These are phyloP conservation scores for Chaetomiaceae sp. DNA, from an alignment of 2,329 filamentous ascomycete genomes.

Conservation along the genomic window DNA sequence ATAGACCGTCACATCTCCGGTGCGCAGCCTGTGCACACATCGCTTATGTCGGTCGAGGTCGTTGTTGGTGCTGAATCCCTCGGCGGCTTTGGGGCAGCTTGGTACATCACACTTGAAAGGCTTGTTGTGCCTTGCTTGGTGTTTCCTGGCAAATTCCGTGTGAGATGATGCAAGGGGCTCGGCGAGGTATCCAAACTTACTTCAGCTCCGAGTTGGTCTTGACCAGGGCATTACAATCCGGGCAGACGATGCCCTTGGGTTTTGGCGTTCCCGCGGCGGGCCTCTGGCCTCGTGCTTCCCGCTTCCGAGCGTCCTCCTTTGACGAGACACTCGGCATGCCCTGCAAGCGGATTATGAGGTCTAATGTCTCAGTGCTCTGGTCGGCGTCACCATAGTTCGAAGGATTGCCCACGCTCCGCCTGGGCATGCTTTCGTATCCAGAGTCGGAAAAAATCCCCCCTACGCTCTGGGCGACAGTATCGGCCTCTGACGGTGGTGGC, in stretches of 20 bases:
- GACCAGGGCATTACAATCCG: constrained; percentile 37
- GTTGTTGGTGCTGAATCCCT: constrained; percentile 75
- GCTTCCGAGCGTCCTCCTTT: background rate
- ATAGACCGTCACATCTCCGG: constrained; percentile 48
- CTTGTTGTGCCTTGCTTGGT: constrained; percentile 65
- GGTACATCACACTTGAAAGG: constrained; percentile 57
- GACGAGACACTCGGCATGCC: constrained; percentile 1
- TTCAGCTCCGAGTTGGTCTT: constrained; percentile 54
- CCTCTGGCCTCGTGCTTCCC: constrained; percentile 12
- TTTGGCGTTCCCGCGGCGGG: constrained; percentile 2
- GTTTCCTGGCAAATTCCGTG: constrained; percentile 61
- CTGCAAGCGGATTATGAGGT: constrained; percentile 32
- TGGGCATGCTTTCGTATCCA: constrained; percentile 31
- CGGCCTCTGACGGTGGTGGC: constrained; percentile 15
- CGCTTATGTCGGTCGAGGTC: constrained; percentile 76
- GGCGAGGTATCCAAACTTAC: constrained; percentile 35
- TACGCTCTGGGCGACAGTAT: constrained; percentile 12
- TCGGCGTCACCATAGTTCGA: constrained; percentile 44
- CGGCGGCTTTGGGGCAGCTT: constrained; percentile 49
- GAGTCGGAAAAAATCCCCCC: constrained; percentile 27
- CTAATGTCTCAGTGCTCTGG: constrained; percentile 36
- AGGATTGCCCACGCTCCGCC: constrained; percentile 40
- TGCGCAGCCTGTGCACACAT: constrained; percentile 55
- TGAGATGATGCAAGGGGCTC: background rate
- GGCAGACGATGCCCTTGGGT: constrained; percentile 8